A percentile compares a stretch with the other conserved stretches of the same genome.
phyloP scores from a whole-genome alignment of 2,329 filamentous ascomycete genomes.

The Raffaelea deltoideospora region DNA sequence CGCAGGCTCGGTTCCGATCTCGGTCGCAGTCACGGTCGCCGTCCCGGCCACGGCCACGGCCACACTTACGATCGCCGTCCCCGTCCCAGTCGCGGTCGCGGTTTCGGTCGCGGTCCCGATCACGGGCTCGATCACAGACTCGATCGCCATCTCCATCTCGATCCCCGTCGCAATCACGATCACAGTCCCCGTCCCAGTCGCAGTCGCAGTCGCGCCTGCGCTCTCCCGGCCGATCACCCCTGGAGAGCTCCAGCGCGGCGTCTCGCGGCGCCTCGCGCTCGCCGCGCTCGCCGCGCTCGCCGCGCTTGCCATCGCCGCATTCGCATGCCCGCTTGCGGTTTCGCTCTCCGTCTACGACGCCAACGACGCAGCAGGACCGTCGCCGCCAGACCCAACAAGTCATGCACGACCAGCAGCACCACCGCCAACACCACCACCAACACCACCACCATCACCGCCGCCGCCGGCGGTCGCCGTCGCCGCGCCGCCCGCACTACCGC shows the following conservation, averaged over 20 bases:
- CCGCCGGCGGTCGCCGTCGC: too few species aligned
- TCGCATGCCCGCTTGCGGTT: too few species aligned
- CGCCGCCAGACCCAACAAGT: too few species aligned
- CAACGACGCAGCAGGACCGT: too few species aligned
- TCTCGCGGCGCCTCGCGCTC: constrained; percentile 5
- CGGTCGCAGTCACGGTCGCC: too few species aligned
- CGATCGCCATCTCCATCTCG: constrained; percentile 1
- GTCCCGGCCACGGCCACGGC: too few species aligned
- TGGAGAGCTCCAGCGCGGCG: constrained; percentile 2
- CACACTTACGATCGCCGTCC: too few species aligned
- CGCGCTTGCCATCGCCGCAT: too few species aligned
- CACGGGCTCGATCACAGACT: not conserved
- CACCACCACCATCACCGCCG: not conserved
- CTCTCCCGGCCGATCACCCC: constrained; percentile 2
- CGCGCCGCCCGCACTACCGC: constrained; percentile 49
- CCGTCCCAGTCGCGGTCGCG: too few species aligned
- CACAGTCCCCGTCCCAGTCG: constrained; percentile 17
- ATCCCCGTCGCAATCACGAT: constrained; percentile 13
- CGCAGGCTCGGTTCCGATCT: too few species aligned
- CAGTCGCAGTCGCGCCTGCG: constrained; percentile 11
- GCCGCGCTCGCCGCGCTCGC: constrained; percentile 6
- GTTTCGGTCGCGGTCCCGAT: constrained; percentile 3
- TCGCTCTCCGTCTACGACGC: too few species aligned
- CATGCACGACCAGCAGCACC: too few species aligned
- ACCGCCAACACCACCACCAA: constrained; percentile 8